Evolutionary conservation across 176 grass and related monocot species (phyloP), one percentile per base, ranked within the genome.

Genomic region (Ensete glaucum): DNA sequence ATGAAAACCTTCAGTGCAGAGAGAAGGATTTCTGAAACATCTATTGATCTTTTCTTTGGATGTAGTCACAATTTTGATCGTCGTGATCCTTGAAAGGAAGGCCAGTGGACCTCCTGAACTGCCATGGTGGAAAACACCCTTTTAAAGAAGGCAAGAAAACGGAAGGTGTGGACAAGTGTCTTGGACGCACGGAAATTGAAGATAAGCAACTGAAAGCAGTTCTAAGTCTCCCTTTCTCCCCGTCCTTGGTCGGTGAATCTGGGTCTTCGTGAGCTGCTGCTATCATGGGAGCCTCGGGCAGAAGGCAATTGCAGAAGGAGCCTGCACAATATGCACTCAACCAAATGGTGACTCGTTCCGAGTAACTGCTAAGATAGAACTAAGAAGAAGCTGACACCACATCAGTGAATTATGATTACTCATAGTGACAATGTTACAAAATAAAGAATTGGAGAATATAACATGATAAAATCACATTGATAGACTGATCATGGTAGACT

Each of bases 181-280:
- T 71, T 17, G 34, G 17, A 22, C 19, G 48, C 3, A 52, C 52
- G 16, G 68, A 71, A 19, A 71, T 20, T 2, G 68, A 71, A 71
- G 68, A 71, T 11, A 71, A 52, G 50, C 43, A 71, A 52, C 34
- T 71, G 68, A 71, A 71, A 71, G 68, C 43, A 51, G 8, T 52
- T 21, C 11, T 71, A n/a, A 71, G 68, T 48, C 68, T 50, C 68
- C 3, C 52, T 52, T 21, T 71, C 2, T 71, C 68, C 8, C 13
- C 49, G 0, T 71, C 68, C 17, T 51, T 48, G 19, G 68, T 11
- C 11, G 16, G 11, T 20, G 49, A 71, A 71, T 71, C 49, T 6
- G 12, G 1, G 49, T 71, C 68, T 7, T 71, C 15, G 14, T 52
- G 1, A 71, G 9, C 26, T 8, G 68, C 68, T 20, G 68, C n/a